Base-by-base conservation (phyloP, 2,329 filamentous ascomycete genomes). In the Xylariomycetidae sp. region DNA sequence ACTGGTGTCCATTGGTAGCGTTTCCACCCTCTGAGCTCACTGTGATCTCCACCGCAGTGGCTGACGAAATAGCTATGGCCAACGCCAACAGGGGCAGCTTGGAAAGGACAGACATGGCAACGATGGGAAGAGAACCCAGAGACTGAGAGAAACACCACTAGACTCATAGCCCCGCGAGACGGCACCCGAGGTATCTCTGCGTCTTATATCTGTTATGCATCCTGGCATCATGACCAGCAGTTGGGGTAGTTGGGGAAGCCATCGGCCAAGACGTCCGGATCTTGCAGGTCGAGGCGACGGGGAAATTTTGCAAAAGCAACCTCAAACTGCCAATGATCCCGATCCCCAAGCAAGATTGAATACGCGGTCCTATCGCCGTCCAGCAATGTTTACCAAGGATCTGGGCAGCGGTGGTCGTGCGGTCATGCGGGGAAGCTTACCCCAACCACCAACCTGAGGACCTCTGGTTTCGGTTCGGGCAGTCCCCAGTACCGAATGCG, bases 1-100 rank as follows among this genome's bases (percentile, higher is more conserved):
- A 68, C 36, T 67, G 65, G 32, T 66, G 62, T 10, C 61, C 61
- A 13, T 60, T 63, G 0, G 65, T 69, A 10, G 50, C 54, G 33
- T 69, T 68, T 4, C 65, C 64, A 5, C 62, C 61, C 3, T 53
- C 51, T 3, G 54, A 53, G 9, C 50, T 51, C 4, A 69, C 59
- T 7, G 46, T 50, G 27, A 68, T 64, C 33, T 58, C 46, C 14
- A 66, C 44, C 28, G 61, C 57, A 18, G 43, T 39, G 33, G 32
- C 47, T 16, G 42, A 37, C 22, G 51, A 50, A 8, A 44, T 26
- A 20, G 41, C 45, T 8, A 49, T 38, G n/a, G n/a, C n/a, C n/a
- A 14, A 49, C 34, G 34, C 37, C 27, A 30, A 40, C 16, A 26
- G 49, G 34, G 30, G 34, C 27, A 22, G 41, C 41, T 34, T 48